Evolutionary conservation across 2,329 filamentous ascomycete genomes (phyloP).

Genomic region (Alternaria triticimaculans): DNA sequence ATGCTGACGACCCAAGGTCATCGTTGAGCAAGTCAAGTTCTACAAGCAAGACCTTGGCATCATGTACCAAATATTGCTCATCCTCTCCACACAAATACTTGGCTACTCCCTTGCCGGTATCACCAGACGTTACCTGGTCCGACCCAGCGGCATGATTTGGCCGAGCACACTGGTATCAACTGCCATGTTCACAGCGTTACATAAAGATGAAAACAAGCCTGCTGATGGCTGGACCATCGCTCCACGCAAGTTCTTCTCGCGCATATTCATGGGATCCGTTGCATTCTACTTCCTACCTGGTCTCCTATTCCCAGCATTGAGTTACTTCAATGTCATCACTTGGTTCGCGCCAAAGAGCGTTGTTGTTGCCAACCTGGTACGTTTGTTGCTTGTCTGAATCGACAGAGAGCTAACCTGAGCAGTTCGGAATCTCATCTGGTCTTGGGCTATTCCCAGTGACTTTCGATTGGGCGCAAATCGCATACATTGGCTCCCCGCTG

Average conservation of each 20-base stretch:
- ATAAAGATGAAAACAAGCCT: conserved; percentile 81
- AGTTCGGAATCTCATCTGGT: conserved; percentile 83
- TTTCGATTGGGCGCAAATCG: conserved; percentile 91
- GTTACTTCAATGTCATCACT: conserved; percentile 87
- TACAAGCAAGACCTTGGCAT: conserved; percentile 82
- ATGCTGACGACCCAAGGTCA: conserved; percentile 59
- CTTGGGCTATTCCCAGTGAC: conserved; percentile 84
- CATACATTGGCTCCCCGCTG: conserved; percentile 83
- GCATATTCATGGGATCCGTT: conserved; percentile 74
- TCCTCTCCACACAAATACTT: conserved; percentile 83
- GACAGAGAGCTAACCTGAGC: conserved; percentile 11
- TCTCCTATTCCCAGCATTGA: conserved; percentile 80
- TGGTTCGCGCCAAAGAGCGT: conserved; percentile 89
- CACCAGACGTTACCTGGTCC: conserved; percentile 79
- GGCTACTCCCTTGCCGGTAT: conserved; percentile 87
- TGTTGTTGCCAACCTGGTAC: conserved; percentile 77
- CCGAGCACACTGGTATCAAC: conserved; percentile 87
- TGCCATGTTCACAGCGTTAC: conserved; percentile 85
- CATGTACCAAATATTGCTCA: conserved; percentile 80
- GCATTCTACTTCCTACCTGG: conserved; percentile 86
- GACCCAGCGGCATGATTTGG: conserved; percentile 91
- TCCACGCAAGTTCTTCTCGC: conserved; percentile 82
- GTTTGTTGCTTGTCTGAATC: conserved; percentile 11
- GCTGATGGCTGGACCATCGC: conserved; percentile 85
- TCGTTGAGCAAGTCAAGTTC: conserved; percentile 88